phyloP scores from a whole-genome alignment of 2,329 filamentous ascomycete genomes.

The Pezicula neosporulosa region DNA sequence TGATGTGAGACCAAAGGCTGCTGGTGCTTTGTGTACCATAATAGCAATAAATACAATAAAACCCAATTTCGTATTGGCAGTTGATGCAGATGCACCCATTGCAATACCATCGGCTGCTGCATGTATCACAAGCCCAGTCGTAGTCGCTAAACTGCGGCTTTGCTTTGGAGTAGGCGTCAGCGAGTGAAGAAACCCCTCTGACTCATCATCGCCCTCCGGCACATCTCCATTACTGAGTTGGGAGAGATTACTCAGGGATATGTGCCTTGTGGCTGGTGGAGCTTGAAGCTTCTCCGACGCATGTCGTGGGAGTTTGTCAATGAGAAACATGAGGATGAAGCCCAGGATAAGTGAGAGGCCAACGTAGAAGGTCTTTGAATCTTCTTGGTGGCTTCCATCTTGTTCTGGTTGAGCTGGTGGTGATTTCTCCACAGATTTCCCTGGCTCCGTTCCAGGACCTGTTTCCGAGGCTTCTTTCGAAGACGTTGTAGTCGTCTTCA shows the following conservation, averaged over 20 bases:
- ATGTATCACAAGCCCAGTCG: conserved; percentile 92
- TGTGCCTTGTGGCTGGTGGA: conserved; percentile 71
- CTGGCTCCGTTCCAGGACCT: not conserved
- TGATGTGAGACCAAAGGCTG: conserved; percentile 90
- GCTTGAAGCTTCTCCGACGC: conserved; percentile 62
- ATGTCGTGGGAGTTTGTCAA: conserved; percentile 80
- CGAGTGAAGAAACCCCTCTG: conserved; percentile 56
- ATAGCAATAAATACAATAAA: conserved; percentile 95
- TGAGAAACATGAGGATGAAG: conserved; percentile 95
- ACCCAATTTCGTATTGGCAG: conserved; percentile 69
- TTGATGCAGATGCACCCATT: conserved; percentile 83
- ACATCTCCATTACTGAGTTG: conserved; percentile 23
- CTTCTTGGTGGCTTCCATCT: conserved; percentile 37
- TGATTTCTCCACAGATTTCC: not conserved
- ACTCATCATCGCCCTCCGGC: conserved; percentile 48
- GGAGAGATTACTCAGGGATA: conserved; percentile 80
- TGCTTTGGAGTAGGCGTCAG: conserved; percentile 55
- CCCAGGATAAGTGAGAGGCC: conserved; percentile 83
- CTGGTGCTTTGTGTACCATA: conserved; percentile 96
- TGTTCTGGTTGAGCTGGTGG: conserved; percentile 28
- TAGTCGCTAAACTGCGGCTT: conserved; percentile 72
- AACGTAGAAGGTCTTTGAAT: conserved; percentile 70
- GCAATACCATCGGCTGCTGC: conserved; percentile 94
- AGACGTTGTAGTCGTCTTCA: conserved; percentile 3
- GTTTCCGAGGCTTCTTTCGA: conserved; percentile 3